A percentile compares a stretch with the other conserved stretches of the same genome.
Conservation (phyloP, 495 filamentous ascomycete genomes). For the Xylaria cubensis region DNA sequence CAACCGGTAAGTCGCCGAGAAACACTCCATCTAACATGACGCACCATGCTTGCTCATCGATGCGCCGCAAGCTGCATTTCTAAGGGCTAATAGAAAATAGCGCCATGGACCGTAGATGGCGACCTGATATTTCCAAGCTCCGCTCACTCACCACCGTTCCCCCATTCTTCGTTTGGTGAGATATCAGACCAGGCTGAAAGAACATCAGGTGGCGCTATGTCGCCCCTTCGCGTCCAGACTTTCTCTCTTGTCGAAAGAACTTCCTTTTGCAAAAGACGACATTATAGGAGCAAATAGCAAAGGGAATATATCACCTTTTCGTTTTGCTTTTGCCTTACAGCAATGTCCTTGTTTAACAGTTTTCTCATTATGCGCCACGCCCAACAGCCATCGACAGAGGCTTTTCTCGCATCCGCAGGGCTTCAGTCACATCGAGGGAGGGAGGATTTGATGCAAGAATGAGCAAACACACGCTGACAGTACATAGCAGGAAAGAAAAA, state of each 20-base stretch:
- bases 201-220: conserved; percentile 16
- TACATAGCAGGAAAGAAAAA: not conserved
- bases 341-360: conserved; percentile 1
- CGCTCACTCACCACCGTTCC: not conserved
- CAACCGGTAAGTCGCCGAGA: conserved; percentile 15
- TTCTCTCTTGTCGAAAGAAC: not conserved
- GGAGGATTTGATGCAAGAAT: conserved; percentile 4
- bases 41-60: conserved; percentile 7
- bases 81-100: not conserved
- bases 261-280: not conserved
- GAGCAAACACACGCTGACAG: conserved; percentile 16
- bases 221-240: conserved; percentile 12
- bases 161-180: conserved; percentile 17
- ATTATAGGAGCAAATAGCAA: not conserved
- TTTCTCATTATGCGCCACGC: not conserved
- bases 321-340: conserved; percentile 23
- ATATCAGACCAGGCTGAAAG: conserved; percentile 8
- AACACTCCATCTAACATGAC: conserved; percentile 11
- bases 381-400: not conserved
- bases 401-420: not conserved
- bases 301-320: not conserved
- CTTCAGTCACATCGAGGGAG: not conserved
- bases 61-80: conserved; percentile 7
- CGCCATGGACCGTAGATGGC: conserved; percentile 9
- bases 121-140: conserved; percentile 7